These are phyloP conservation scores for Aspergillus transmontanensis DNA, from an alignment of 2,329 filamentous ascomycete genomes.

Conservation along the genomic window DNA sequence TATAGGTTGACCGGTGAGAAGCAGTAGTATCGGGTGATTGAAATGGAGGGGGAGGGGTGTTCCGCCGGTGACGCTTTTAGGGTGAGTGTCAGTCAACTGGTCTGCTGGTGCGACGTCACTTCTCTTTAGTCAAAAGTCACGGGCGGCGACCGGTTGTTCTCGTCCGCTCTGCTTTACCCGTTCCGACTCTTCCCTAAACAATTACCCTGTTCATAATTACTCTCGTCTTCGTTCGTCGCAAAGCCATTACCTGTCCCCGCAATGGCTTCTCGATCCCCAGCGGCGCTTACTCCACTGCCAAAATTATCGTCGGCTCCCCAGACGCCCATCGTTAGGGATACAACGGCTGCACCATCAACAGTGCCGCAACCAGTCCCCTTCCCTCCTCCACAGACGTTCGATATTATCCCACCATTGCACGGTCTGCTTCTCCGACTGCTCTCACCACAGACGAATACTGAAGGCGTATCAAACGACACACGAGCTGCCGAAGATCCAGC, in stretches of 20 bases:
- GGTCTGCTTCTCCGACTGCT: conserved; percentile 75
- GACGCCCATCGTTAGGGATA: conserved; percentile 34
- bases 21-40: conserved; percentile 7
- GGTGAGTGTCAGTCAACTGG: conserved; percentile 12
- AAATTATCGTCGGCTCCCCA: conserved; percentile 39
- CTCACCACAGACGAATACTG: conserved; percentile 46
- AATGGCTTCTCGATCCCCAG: conserved; percentile 41
- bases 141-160: conserved; percentile 14
- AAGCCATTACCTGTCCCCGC: conserved; percentile 22
- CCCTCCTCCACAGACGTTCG: conserved; percentile 79
- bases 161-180: conserved; percentile 14
- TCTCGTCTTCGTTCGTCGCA: background rate
- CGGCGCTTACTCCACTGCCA: conserved; percentile 46
- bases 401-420: conserved; percentile 80
- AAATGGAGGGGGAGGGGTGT: conserved; percentile 30
- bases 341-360: conserved; percentile 23
- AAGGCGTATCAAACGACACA: conserved; percentile 36
- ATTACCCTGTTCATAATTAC: conserved; percentile 19
- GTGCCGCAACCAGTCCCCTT: conserved; percentile 57
- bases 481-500: conserved; percentile 25
- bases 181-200: conserved; percentile 42
- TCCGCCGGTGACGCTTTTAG: conserved; percentile 39
- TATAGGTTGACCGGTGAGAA: conserved; percentile 31
- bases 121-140: conserved; percentile 33
- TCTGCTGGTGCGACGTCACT: conserved; percentile 1